Conservation (phyloP, 768 basidiomycete species). For the Lactarius sp. region DNA sequence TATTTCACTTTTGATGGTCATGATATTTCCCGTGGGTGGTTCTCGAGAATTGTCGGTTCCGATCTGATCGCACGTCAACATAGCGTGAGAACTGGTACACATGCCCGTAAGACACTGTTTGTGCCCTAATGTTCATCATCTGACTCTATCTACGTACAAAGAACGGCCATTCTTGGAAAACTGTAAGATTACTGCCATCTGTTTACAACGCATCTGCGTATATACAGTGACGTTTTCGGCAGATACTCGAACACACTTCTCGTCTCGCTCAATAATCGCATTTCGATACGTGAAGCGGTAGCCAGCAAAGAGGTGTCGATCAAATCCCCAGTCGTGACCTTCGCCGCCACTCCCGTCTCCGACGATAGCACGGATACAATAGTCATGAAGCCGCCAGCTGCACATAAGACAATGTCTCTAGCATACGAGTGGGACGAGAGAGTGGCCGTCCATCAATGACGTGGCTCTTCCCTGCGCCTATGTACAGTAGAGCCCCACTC, state of each 20-base stretch:
- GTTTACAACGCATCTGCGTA: too few species aligned
- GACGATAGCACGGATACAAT: not conserved
- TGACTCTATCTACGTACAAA: not conserved
- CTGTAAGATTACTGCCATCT: not conserved
- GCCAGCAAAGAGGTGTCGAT: too few species aligned
- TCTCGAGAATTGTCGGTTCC: not conserved
- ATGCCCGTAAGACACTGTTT: constrained; percentile 7
- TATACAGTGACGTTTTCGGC: not conserved
- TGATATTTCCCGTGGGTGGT: constrained; percentile 1
- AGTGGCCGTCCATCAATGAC: not conserved
- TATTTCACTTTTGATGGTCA: not conserved
- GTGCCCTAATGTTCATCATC: not conserved
- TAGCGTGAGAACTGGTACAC: constrained; percentile 10
- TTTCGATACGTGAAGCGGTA: constrained; percentile 8
- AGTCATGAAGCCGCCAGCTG: not conserved
- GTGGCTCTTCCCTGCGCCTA: not conserved
- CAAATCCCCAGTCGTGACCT: too few species aligned
- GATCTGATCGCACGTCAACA: not conserved
- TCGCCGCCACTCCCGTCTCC: too few species aligned
- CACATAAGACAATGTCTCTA: not conserved
- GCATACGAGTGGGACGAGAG: not conserved
- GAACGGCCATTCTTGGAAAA: not conserved
- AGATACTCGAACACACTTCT: constrained; percentile 30
- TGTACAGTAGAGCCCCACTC: not conserved
- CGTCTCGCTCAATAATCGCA: constrained; percentile 27